These are phyloP conservation scores for Aotearoamyces nothofagi DNA, from an alignment of 2,329 filamentous ascomycete species.

Conservation along the genomic window DNA sequence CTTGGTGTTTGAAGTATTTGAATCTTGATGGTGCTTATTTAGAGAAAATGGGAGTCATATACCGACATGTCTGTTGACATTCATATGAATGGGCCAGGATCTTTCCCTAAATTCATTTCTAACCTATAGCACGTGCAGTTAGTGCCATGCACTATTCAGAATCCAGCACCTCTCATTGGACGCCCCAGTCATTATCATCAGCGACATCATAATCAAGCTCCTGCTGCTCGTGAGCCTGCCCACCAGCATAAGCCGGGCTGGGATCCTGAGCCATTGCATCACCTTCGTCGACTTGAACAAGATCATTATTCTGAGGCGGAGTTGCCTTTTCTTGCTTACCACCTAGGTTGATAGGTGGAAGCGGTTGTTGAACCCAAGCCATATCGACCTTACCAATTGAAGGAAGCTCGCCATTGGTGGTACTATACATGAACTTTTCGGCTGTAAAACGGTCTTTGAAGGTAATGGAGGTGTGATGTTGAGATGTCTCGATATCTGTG, in stretches of 20 bases:
- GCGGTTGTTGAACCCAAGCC: slow-evolving; percentile 35
- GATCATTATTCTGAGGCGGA: slow-evolving; percentile 6
- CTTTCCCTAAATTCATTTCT: not conserved
- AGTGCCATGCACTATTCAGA: slow-evolving; percentile 8
- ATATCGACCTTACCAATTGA: slow-evolving; percentile 50
- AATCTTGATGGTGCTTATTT: not conserved
- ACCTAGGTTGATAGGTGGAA: slow-evolving; percentile 12
- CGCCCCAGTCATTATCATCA: slow-evolving; percentile 23
- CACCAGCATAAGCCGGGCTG: slow-evolving; percentile 5
- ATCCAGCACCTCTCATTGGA: slow-evolving; percentile 6
- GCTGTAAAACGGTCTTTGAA: slow-evolving; percentile 57
- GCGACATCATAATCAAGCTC: slow-evolving; percentile 26
- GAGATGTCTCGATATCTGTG: slow-evolving; percentile 35
- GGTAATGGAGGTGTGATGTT: slow-evolving; percentile 34
- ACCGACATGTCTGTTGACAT: too few relatives aligned
- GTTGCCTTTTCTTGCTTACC: slow-evolving; percentile 4
- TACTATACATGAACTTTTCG: slow-evolving; percentile 49
- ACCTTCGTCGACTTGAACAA: slow-evolving; percentile 13
- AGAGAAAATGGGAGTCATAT: too few relatives aligned
- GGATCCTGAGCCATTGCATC: slow-evolving; percentile 15
- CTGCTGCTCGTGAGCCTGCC: slow-evolving; percentile 8
- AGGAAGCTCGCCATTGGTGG: slow-evolving; percentile 41
- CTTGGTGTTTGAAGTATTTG: too few relatives aligned
- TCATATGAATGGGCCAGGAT: too few relatives aligned
- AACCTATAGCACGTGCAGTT: not conserved